phyloP scores from a whole-genome alignment of 2,329 filamentous ascomycete species.

The Botrytis tulipae region DNA sequence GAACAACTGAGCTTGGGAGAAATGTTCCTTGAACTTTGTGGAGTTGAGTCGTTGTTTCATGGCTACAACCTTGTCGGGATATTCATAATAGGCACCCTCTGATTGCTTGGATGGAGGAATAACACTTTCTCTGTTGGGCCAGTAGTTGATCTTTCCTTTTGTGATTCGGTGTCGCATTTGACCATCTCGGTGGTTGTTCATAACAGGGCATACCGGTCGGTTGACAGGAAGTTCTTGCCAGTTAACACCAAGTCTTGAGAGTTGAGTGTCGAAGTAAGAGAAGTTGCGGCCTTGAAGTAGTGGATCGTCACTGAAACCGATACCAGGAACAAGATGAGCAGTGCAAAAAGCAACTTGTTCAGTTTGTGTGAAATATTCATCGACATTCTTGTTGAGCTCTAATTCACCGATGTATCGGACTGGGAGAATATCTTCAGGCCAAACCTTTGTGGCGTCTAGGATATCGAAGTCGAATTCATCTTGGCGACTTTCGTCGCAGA shows the following conservation, averaged over 20 bases:
- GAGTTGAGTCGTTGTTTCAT: slow-evolving; percentile 69
- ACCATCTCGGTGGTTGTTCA: slow-evolving; percentile 76
- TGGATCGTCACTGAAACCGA: slow-evolving; percentile 75
- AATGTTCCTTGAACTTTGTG: slow-evolving; percentile 75
- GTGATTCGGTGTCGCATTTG: slow-evolving; percentile 70
- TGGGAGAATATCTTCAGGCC: slow-evolving; percentile 76
- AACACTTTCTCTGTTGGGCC: slow-evolving; percentile 68
- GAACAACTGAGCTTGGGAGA: slow-evolving; percentile 76
- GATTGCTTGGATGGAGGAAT: slow-evolving; percentile 59
- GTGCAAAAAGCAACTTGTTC: slow-evolving; percentile 85
- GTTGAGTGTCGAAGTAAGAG: slow-evolving; percentile 65
- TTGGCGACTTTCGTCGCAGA: slow-evolving; percentile 67
- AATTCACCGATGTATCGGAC: slow-evolving; percentile 76
- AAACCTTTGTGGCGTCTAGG: slow-evolving; percentile 80
- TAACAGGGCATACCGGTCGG: slow-evolving; percentile 68
- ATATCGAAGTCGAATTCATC: slow-evolving; percentile 67
- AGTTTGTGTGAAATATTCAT: slow-evolving; percentile 79
- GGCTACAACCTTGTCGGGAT: slow-evolving; percentile 61
- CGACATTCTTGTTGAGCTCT: slow-evolving; percentile 74
- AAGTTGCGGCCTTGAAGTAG: slow-evolving; percentile 72
- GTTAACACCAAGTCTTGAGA: slow-evolving; percentile 69
- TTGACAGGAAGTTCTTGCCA: slow-evolving; percentile 79
- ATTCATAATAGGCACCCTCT: slow-evolving; percentile 69
- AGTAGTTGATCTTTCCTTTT: slow-evolving; percentile 74
- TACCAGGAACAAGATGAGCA: slow-evolving; percentile 73